Percentiles rank a stretch among this genome's conserved stretches.
Evolutionary conservation across 1,139 yeast genomes (phyloP).

Genomic region (Candida sojae): DNA sequence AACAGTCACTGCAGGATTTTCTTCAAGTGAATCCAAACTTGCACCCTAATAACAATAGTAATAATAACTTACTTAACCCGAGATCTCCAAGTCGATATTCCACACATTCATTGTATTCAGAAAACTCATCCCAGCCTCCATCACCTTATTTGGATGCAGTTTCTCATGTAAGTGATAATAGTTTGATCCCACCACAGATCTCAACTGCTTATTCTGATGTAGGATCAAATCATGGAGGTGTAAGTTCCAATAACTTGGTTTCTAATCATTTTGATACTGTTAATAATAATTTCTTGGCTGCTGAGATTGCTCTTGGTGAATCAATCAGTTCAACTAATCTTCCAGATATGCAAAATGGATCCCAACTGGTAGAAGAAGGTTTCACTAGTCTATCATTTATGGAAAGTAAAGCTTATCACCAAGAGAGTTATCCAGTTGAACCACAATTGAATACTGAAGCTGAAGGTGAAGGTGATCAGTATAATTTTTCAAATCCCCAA

Average conservation of each 20-base stretch:
- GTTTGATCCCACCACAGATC: conserved; percentile 12
- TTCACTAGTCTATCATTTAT: conserved; percentile 3
- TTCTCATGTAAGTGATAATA: conserved; percentile 28
- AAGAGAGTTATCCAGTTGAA: neutral
- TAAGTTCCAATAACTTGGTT: conserved; percentile 9
- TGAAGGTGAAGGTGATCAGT: conserved; percentile 4
- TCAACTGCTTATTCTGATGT: conserved; percentile 17
- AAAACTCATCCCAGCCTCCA: conserved; percentile 40
- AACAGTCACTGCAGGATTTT: conserved; percentile 6
- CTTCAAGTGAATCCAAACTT: conserved; percentile 8
- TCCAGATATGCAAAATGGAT: conserved; percentile 15
- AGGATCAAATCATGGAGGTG: conserved; percentile 12
- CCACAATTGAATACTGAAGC: conserved; percentile 3
- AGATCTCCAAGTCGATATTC: conserved; percentile 23
- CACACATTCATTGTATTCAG: conserved; percentile 34
- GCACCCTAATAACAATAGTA: neutral
- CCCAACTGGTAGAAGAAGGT: conserved; percentile 1
- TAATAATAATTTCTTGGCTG: conserved; percentile 25
- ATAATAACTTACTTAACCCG: conserved; percentile 15
- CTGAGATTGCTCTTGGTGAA: conserved; percentile 43
- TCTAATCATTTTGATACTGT: conserved; percentile 9
- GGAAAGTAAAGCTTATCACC: neutral
- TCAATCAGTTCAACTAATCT: conserved; percentile 43
- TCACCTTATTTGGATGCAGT: conserved; percentile 44
- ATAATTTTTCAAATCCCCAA: conserved; percentile 9